Conservation (phyloP, 2,329 filamentous ascomycete species). For the Curvularia hawaiiensis region DNA sequence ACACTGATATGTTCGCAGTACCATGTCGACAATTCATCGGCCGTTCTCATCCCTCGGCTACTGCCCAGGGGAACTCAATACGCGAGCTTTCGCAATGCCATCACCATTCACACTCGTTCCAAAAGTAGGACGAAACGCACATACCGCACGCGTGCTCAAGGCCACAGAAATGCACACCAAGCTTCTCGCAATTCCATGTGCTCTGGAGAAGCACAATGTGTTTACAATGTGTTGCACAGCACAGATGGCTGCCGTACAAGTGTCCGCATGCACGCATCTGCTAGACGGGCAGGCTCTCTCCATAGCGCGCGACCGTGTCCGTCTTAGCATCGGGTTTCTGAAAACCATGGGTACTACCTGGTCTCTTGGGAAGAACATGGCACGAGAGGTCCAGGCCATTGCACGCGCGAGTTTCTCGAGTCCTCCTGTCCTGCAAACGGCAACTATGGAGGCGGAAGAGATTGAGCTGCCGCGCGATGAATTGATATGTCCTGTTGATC, state of each 20-base stretch:
- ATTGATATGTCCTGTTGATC: constrained; percentile 36
- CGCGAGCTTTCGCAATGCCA: constrained; percentile 66
- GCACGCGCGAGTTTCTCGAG: constrained; percentile 67
- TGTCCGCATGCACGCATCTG: constrained; percentile 67
- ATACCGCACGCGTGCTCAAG: constrained; percentile 79
- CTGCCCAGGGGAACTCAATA: constrained; percentile 36
- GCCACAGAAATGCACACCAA: constrained; percentile 78
- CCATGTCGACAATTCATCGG: constrained; percentile 48
- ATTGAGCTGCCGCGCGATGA: constrained; percentile 40
- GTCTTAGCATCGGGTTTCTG: constrained; percentile 77
- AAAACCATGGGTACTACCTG: constrained; percentile 70
- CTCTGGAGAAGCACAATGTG: constrained; percentile 69
- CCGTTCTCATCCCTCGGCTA: constrained; percentile 44
- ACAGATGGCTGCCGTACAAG: constrained; percentile 36
- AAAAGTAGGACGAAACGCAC: constrained; percentile 52
- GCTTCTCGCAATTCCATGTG: constrained; percentile 73
- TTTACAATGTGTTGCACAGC: constrained; percentile 39
- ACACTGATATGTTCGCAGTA: constrained; percentile 19
- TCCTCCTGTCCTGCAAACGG: constrained; percentile 16
- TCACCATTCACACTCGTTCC: constrained; percentile 54
- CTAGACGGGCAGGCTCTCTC: constrained; percentile 61
- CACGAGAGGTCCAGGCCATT: constrained; percentile 73
- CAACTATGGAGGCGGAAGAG: constrained; percentile 24
- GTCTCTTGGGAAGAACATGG: constrained; percentile 72
- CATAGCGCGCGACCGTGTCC: constrained; percentile 73